Conservation (phyloP, 352 stramenopile genomes). For the Pythium phragmiticola region DNA sequence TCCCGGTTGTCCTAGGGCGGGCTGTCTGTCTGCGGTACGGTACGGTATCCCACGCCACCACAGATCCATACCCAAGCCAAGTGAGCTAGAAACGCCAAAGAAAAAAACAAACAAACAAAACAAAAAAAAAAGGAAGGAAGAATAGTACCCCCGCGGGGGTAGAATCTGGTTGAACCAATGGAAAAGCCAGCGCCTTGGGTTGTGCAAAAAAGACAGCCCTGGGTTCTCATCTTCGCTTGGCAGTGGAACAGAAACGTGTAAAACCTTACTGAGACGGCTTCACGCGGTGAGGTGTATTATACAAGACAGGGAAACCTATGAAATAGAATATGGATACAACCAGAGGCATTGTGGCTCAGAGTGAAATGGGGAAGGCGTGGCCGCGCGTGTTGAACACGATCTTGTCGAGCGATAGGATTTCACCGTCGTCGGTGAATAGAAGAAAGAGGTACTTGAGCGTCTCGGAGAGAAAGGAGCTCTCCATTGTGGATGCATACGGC, state of each 20-base stretch:
- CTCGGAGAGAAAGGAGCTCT: conserved; percentile 91
- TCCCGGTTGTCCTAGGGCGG: not conserved
- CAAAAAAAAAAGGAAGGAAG: conserved; percentile 2
- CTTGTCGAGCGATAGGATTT: conserved; percentile 58
- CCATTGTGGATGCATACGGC: conserved; percentile 52
- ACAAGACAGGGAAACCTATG: conserved; percentile 2
- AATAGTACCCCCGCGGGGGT: conserved; percentile 6
- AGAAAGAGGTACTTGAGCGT: conserved; percentile 93
- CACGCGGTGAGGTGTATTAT: conserved; percentile 6
- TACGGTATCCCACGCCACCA: not conserved
- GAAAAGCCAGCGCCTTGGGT: not conserved
- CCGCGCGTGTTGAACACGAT: conserved; percentile 88
- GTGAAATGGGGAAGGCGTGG: conserved; percentile 62
- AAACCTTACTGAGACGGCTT: conserved; percentile 18
- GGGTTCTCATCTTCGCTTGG: conserved; percentile 6
- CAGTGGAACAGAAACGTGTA: conserved; percentile 6
- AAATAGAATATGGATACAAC: conserved; percentile 23
- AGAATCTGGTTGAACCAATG: conserved; percentile 1
- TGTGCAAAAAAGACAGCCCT: not conserved
- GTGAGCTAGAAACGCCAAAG: conserved; percentile 6
- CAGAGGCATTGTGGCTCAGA: not conserved
- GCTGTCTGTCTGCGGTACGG: not conserved
- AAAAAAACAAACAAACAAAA: conserved; percentile 12
- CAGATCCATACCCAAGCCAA: conserved; percentile 4
- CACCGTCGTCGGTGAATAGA: conserved; percentile 74